Percentiles rank a stretch among this genome's conserved stretches.
Evolutionary conservation across 1,284 basidiomycete species (phyloP).

Genomic region (Marasmius sp.): DNA sequence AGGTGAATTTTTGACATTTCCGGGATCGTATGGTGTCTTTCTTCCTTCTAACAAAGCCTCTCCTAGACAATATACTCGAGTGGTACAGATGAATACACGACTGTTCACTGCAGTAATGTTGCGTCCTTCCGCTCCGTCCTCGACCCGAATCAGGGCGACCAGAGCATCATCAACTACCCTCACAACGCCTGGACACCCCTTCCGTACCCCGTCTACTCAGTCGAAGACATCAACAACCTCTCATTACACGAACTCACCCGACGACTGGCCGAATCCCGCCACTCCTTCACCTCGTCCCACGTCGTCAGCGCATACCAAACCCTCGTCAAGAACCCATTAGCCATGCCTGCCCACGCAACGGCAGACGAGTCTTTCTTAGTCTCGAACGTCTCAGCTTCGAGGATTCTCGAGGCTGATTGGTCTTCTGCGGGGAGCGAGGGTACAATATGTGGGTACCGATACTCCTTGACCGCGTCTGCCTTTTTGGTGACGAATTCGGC

Average conservation of each 20-base stretch:
- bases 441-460: slow-evolving; percentile 37
- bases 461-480: slow-evolving; percentile 34
- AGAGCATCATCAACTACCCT: slow-evolving; percentile 25
- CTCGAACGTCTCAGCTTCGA: slow-evolving; percentile 37
- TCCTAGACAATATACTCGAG: slow-evolving; percentile 29
- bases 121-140: slow-evolving; percentile 33
- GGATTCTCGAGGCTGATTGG: slow-evolving; percentile 39
- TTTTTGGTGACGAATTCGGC: slow-evolving; percentile 34
- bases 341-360: slow-evolving; percentile 29
- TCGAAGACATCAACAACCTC: slow-evolving; percentile 26
- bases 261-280: slow-evolving; percentile 23
- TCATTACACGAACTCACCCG: slow-evolving; percentile 27
- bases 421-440: neutral
- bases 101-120: slow-evolving; percentile 33
- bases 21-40: neutral
- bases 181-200: slow-evolving; percentile 40
- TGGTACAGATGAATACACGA: slow-evolving; percentile 25
- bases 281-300: slow-evolving; percentile 26
- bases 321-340: slow-evolving; percentile 20
- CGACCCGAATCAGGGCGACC: slow-evolving; percentile 17
- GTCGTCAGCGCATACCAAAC: slow-evolving; percentile 27
- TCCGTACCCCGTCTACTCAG: slow-evolving; percentile 35
- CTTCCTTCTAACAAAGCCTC: neutral
- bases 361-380: slow-evolving; percentile 35
- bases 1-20: slow-evolving; percentile 1